A percentile compares a stretch with the other conserved stretches of the same genome.
phyloP scores from a whole-genome alignment of 116 monocot genomes.

The Zostera marina region DNA sequence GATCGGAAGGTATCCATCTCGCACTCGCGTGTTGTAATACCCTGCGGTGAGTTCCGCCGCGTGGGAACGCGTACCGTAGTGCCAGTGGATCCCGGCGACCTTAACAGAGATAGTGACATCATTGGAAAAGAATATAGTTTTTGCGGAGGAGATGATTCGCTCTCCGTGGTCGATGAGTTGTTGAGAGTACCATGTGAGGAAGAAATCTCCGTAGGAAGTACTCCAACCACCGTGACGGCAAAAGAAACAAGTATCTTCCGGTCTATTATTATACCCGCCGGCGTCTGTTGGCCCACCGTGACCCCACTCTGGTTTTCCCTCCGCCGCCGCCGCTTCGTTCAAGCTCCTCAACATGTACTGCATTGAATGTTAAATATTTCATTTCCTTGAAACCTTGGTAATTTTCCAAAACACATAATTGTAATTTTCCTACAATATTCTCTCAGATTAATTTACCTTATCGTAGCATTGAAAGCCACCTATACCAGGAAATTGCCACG shows the following conservation, averaged over 20 bases:
- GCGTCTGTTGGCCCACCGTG: slow-evolving; percentile 24
- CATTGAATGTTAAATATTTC: no score
- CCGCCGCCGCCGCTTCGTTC: slow-evolving; percentile 37
- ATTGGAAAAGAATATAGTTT: slow-evolving; percentile 10
- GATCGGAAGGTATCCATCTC: slow-evolving; percentile 66
- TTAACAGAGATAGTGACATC: slow-evolving; percentile 19
- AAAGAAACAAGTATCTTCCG: slow-evolving; percentile 75
- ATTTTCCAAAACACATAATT: neutral
- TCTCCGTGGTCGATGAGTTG: slow-evolving; percentile 40
- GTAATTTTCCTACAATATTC: neutral
- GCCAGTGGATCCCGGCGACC: slow-evolving; percentile 70
- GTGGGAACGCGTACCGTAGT: slow-evolving; percentile 69
- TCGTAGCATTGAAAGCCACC: slow-evolving; percentile 91
- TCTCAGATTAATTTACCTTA: slow-evolving; percentile 16
- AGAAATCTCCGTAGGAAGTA: slow-evolving; percentile 38
- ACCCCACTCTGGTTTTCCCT: slow-evolving; percentile 63
- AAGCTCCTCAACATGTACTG: slow-evolving; percentile 43
- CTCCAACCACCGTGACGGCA: slow-evolving; percentile 60
- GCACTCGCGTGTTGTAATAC: slow-evolving; percentile 62
- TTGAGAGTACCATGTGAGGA: slow-evolving; percentile 48
- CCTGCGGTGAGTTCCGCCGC: slow-evolving; percentile 84
- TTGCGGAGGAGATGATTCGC: slow-evolving; percentile 19
- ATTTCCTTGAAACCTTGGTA: no score
- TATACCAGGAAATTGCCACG: slow-evolving; percentile 79
- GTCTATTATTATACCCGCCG: slow-evolving; percentile 73